Evolutionary conservation across 345 rosid genomes (phyloP).

Genomic region (Turritis glabra): DNA sequence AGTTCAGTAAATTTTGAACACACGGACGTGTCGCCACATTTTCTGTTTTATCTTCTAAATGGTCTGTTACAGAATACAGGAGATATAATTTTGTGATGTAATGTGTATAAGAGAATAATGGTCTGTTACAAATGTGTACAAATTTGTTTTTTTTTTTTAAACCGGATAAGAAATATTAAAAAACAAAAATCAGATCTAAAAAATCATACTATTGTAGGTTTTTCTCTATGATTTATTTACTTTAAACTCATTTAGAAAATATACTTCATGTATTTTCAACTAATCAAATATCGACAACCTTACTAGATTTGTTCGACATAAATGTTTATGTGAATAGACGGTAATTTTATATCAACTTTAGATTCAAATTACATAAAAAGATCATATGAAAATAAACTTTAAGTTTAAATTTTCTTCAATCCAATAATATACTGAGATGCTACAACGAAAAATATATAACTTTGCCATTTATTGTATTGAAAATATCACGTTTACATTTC

Average conservation of each 20-base stretch:
- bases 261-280: not conserved
- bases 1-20: not conserved
- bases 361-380: not conserved
- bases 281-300: not conserved
- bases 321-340: too few relatives aligned
- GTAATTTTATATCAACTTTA: not conserved
- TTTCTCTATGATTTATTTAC: not conserved
- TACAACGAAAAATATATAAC: not conserved
- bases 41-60: not conserved
- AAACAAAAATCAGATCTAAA: too few relatives aligned
- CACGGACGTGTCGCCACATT: constrained; percentile 16
- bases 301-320: not conserved
- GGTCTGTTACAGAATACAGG: not conserved
- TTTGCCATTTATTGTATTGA: not conserved
- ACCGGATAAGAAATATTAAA: too few relatives aligned
- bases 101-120: not conserved
- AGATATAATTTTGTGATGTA: not conserved
- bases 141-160: too few relatives aligned
- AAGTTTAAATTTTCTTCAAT: too few relatives aligned
- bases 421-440: too few relatives aligned
- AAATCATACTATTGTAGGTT: too few relatives aligned
- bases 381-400: too few relatives aligned
- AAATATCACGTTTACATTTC: not conserved
- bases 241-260: not conserved
- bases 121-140: too few relatives aligned